Base-by-base conservation (phyloP, 495 filamentous ascomycete genomes). In the Antarctomyces pellizariae region DNA sequence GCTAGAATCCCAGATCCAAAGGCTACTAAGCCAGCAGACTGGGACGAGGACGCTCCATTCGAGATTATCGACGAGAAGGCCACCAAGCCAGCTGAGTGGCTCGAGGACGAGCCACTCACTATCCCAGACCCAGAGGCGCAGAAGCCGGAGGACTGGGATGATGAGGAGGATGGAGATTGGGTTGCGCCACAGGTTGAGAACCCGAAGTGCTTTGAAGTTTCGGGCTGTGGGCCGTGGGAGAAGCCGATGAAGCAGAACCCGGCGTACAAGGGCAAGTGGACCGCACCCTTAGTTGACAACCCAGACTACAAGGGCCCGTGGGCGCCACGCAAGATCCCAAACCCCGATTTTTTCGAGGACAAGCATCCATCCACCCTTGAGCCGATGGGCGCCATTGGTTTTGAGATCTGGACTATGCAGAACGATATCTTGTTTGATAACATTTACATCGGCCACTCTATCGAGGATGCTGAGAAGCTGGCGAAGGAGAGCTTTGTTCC, bases 341-440 rank as follows among this genome's bases (percentile, higher is more conserved):
- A 99, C 70, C 89, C 89, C 24, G 64, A 70, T 48, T 99, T 75
- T 65, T 99, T 69, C 39, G 89, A 99, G 64, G 89, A 95, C 67
- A 91, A 92, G 71, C 73, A 66, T 25, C 89, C 89, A 16, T 62
- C 86, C 45, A 83, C 90, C 67, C 70, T 99, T 39, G 89, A 99
- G 60, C 80, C 86, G 31, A 95, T 99, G 52, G 89, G 89, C 36
- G 89, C 83, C 58, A 78, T 93, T 57, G 84, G 86, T 41, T 93
- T 92, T 41, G 89, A 95, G 55, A 77, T 97, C 56, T 97, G 86
- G 86, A 95, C 89, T 41, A 97, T 97, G 86, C 86, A 92, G 48
- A 89, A 71, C 52, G 76, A 93, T 50, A 92, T 95, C 37, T 71
- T 93, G 40, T 99, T 99, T 44, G 80, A 95, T 68, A 99, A 99